Conservation (phyloP, 805 yeast species). For the Saccharomycopsis sp. region DNA sequence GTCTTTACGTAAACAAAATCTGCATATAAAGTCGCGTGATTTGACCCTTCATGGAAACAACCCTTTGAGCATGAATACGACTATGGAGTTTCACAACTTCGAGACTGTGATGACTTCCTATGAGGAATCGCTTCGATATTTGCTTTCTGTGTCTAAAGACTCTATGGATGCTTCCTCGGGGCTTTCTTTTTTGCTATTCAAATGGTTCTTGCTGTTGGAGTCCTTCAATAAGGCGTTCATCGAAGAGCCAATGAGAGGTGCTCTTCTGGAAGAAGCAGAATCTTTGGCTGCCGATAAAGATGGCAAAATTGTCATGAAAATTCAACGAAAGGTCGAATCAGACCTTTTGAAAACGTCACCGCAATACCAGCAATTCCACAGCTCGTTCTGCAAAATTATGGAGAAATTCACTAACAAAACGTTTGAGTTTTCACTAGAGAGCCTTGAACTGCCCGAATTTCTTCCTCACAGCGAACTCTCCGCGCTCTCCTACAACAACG, state of each 20-base stretch:
- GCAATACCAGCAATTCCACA: conserved; percentile 1
- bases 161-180: not conserved
- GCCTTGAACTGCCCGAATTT: not conserved
- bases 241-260: not conserved
- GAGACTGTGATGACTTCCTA: not conserved
- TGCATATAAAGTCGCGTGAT: conserved; percentile 4
- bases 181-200: conserved; percentile 18
- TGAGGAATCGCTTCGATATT: conserved; percentile 1
- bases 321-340: conserved; percentile 12
- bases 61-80: not conserved
- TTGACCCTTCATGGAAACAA: not conserved
- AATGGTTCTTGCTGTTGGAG: conserved; percentile 22
- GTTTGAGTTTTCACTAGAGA: not conserved
- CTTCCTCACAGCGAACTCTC: not conserved
- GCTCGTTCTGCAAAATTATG: conserved; percentile 6
- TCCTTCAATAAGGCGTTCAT: conserved; percentile 1
- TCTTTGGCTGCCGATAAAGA: not conserved
- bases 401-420: conserved; percentile 1
- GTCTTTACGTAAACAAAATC: conserved; percentile 17
- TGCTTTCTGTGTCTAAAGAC: not conserved
- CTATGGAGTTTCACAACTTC: not conserved
- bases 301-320: conserved; percentile 5
- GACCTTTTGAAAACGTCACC: conserved; percentile 1
- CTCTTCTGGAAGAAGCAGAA: not conserved
- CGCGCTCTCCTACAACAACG: conserved; percentile 2